Percentiles rank a stretch among this genome's conserved stretches.
Conservation (phyloP, 345 rosid genomes). For the Eucalyptus cloeziana region DNA sequence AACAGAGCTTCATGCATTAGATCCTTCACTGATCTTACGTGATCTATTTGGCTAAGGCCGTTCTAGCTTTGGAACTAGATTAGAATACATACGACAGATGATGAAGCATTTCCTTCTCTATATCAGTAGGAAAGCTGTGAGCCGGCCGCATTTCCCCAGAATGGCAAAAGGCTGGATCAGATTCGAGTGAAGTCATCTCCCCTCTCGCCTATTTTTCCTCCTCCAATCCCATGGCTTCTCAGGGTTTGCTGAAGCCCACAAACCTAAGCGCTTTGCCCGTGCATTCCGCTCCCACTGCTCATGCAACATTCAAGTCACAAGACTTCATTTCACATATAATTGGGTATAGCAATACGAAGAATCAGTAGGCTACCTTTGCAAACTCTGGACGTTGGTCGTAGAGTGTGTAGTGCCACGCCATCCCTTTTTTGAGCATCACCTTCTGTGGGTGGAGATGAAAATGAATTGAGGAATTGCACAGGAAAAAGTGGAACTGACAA, state of each 20-base stretch:
- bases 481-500: not conserved
- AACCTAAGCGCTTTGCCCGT: constrained; percentile 41
- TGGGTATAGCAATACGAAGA: not conserved
- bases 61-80: not conserved
- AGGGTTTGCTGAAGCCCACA: constrained; percentile 77
- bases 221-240: constrained; percentile 92
- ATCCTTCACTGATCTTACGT: not conserved
- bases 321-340: not conserved
- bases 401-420: constrained; percentile 69
- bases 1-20: not conserved
- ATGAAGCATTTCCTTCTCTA: not conserved
- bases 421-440: constrained; percentile 68
- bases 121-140: not conserved
- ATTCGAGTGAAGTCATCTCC: not conserved
- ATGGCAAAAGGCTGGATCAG: not conserved
- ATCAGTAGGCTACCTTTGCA: constrained; percentile 23
- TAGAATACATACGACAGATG: not conserved
- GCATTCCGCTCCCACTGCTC: constrained; percentile 85
- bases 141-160: not conserved
- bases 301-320: not conserved
- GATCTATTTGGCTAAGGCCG: not conserved
- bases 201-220: constrained; percentile 35
- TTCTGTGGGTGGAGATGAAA: constrained; percentile 22
- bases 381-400: constrained; percentile 49
- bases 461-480: not conserved